Percentiles rank a stretch among this genome's conserved stretches.
Conservation (phyloP, 768 basidiomycete species). For the Brasilioporus rufonigricans region DNA sequence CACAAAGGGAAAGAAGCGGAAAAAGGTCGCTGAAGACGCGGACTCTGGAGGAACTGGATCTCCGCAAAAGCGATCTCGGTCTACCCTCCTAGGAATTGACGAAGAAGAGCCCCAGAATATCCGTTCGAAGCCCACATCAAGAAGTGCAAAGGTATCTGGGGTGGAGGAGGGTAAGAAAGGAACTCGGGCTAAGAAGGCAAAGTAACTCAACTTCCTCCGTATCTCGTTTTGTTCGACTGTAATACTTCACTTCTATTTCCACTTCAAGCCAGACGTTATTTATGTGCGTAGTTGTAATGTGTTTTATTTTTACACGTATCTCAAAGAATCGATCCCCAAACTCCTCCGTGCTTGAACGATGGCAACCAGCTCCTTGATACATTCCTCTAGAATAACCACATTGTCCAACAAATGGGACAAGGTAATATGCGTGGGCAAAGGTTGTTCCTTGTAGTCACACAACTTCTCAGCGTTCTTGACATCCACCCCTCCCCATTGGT, state of each 20-base stretch:
- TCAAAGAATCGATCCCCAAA: constrained; percentile 79
- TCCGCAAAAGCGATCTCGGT: constrained; percentile 50
- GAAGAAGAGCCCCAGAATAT: constrained; percentile 64
- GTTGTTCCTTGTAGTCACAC: constrained; percentile 25
- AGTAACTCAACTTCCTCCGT: constrained; percentile 15
- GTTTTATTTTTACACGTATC: constrained; percentile 53
- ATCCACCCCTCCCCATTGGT: constrained; percentile 40
- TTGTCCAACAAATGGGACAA: constrained; percentile 89
- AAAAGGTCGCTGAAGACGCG: constrained; percentile 30
- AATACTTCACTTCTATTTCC: not conserved
- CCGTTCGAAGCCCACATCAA: constrained; percentile 57
- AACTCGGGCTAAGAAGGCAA: constrained; percentile 35
- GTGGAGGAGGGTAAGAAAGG: constrained; percentile 27
- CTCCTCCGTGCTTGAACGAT: constrained; percentile 81
- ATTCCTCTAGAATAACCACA: constrained; percentile 91
- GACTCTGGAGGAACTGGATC: constrained; percentile 39
- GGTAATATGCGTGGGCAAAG: constrained; percentile 50
- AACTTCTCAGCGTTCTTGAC: constrained; percentile 19
- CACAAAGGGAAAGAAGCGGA: constrained; percentile 53
- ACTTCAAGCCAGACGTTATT: not conserved
- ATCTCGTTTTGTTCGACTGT: not conserved
- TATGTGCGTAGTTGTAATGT: constrained; percentile 6
- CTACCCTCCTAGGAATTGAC: constrained; percentile 53
- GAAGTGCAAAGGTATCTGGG: constrained; percentile 37
- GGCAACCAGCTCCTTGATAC: constrained; percentile 88